Evolutionary conservation across 768 basidiomycete genomes (phyloP).

Genomic region (Antrodiella citrinella): DNA sequence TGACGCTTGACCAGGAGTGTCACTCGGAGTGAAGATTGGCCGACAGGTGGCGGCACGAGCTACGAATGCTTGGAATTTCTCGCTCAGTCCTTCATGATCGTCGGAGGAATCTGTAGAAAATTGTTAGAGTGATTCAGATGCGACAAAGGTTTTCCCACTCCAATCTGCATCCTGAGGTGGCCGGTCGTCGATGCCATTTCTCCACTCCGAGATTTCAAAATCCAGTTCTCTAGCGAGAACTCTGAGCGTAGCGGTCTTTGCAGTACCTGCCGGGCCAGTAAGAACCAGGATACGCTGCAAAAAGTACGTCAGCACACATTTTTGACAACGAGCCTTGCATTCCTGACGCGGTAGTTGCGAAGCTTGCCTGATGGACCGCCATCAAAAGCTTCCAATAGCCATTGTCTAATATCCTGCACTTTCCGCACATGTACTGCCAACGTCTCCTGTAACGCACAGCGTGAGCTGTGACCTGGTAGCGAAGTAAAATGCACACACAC

Average conservation of each 20-base stretch:
- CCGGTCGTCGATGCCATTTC: slow-evolving; percentile 53
- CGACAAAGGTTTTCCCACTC: slow-evolving; percentile 2
- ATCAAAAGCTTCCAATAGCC: slow-evolving; percentile 67
- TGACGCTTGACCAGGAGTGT: slow-evolving; percentile 1
- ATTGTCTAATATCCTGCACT: slow-evolving; percentile 67
- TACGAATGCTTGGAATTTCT: slow-evolving; percentile 73
- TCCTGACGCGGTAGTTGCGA: slow-evolving; percentile 63
- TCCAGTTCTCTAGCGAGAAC: slow-evolving; percentile 68
- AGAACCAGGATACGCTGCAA: slow-evolving; percentile 78
- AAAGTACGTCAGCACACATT: background rate
- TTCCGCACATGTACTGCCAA: slow-evolving; percentile 76
- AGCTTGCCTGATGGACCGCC: slow-evolving; percentile 57
- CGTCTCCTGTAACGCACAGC: slow-evolving; percentile 39
- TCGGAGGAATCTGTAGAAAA: slow-evolving; percentile 5
- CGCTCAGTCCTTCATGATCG: slow-evolving; percentile 41
- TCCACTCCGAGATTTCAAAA: slow-evolving; percentile 84
- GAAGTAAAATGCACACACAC: background rate
- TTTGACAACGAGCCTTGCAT: background rate
- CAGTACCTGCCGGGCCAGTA: slow-evolving; percentile 84
- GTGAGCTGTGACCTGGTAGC: background rate
- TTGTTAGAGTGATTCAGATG: background rate
- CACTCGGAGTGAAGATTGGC: slow-evolving; percentile 34
- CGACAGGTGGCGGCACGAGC: slow-evolving; percentile 56
- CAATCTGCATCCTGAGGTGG: slow-evolving; percentile 2
- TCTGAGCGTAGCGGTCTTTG: slow-evolving; percentile 80